These are phyloP conservation scores for Trichoderma reesei DNA, from an alignment of 495 filamentous ascomycete genomes.

Conservation along the genomic window DNA sequence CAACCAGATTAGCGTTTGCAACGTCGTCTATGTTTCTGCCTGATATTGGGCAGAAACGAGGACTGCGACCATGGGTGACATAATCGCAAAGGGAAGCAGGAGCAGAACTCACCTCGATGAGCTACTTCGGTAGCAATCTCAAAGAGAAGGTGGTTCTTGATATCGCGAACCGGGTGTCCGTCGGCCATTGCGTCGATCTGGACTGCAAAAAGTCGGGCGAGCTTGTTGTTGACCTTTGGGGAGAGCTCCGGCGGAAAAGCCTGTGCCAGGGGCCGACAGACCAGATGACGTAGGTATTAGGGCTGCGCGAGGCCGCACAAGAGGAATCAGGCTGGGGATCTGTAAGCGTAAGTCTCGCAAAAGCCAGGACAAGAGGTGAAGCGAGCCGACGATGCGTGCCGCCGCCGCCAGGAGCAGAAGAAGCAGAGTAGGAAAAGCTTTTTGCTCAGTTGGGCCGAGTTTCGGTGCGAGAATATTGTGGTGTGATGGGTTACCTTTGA, in stretches of 20 bases:
- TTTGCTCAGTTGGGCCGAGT: not conserved
- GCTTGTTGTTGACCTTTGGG: not conserved
- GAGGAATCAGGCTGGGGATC: not conserved
- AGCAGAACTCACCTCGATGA: constrained; percentile 61
- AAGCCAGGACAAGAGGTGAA: not conserved
- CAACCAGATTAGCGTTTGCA: constrained; percentile 12
- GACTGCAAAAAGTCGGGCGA: not conserved
- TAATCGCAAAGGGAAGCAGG: not conserved
- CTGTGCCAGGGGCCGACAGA: not conserved
- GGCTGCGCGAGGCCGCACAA: not conserved
- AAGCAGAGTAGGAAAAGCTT: not conserved
- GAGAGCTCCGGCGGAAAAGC: constrained; percentile 3
- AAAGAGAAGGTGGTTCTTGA: constrained; percentile 58
- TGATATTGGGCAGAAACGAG: not conserved
- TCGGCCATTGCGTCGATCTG: constrained; percentile 22
- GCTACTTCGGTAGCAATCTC: constrained; percentile 95
- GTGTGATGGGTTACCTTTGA: not conserved
- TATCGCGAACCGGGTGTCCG: constrained; percentile 31
- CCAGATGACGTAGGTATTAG: constrained; percentile 7
- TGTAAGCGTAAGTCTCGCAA: not conserved
- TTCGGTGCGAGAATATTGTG: constrained; percentile 6
- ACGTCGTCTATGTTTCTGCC: not conserved
- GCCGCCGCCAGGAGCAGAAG: not conserved
- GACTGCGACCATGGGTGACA: not conserved
- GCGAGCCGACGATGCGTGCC: not conserved